Evolutionary conservation across 2,329 filamentous ascomycete species (phyloP), one percentile per base, ranked within the genome.

Genomic region (Didymosphaeria variabile): DNA sequence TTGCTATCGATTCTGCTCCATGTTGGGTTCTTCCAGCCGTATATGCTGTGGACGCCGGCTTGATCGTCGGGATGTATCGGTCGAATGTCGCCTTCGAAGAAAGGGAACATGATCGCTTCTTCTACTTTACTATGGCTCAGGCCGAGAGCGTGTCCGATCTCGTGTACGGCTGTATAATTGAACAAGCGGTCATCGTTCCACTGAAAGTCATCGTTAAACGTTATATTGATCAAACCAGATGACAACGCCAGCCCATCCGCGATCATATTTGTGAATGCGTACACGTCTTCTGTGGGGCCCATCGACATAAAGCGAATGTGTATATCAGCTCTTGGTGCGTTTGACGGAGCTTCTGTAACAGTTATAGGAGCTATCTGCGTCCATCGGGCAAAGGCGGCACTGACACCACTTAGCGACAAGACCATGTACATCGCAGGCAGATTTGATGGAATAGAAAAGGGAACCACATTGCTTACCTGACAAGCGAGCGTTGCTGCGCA

Each of bases 61-160:
- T 70, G 64, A 53, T 75, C 72, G 50, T 75, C 72, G 0, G 72
- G 58, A 36, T 74, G 68, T 19, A 74, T 42, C 2, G 64, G 64
- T 5, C 66, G 63, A 19, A 71, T 68, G 4, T 59, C 57, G 21
- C 69, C 70, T 13, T 68, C 68, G 60, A 62, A 74, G 57, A 70
- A 72, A 9, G 70, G 67, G 56, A 70, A 75, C 72, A 75, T 75
- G 56, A 73, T 57, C 1, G 72, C 69, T 8, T 66, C 44, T 55
- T 73, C 67, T n/a, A 75, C 67, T 44, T 64, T 69, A 36, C 67
- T 72, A 49, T 75, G 72, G 29, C 66, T 69, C 19, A 75, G 54
- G 3, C 72, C 72, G 2, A 75, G 67, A 9, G 70, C 67, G 29
- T 75, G 72, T 0, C 71, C 72, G 3, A 74, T 74, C 44, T 75